Base-by-base conservation (phyloP, 2,329 filamentous ascomycete genomes). In the Fusarium sp. region DNA sequence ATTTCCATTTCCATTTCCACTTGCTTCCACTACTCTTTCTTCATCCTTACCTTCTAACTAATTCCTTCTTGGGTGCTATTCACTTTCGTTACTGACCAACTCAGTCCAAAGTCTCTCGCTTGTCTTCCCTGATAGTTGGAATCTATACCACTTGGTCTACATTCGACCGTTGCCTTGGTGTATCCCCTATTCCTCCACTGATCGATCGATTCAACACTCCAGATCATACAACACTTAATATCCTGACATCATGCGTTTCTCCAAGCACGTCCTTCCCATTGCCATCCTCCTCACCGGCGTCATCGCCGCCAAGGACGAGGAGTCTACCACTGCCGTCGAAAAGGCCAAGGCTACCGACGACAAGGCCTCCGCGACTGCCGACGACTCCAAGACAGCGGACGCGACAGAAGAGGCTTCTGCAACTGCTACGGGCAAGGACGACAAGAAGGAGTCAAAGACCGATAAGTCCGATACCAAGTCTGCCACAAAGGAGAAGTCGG, bases 241-340 rank as follows among this genome's bases (percentile, higher is more conserved):
- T 8, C 33, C 49, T 44, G 57, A 29, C 73, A 77, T 35, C 63
- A 78, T 78, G 76, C 76, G 72, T 54, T 63, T 78, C 74, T 73
- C 73, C 25, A 72, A 76, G 71, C 74, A 77, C 60, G 46, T 78
- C 35, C 72, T 78, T 29, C 76, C 76, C 21, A 59, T 77, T 8
- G 72, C 73, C 29, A 64, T 78, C 45, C 59, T 78, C 63, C 63
- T 78, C 42, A 74, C 73, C 18, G 60, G 73, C 19, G 74, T 71
- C 64, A 69, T 73, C 33, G 74, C 74, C 19, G 65, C 65, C 44
- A 66, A 42, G 37, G 57, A 59, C 38, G 67, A 69, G 18, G 66
- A 69, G 23, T 42, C 75, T 58, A 66, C 64, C 31, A 67, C 70
- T 27, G 67, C 62, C 11, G 74, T 62, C 19, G 60, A 58, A 18